Conservation (phyloP, 2,329 filamentous ascomycete genomes). For the Fusarium clavum region DNA sequence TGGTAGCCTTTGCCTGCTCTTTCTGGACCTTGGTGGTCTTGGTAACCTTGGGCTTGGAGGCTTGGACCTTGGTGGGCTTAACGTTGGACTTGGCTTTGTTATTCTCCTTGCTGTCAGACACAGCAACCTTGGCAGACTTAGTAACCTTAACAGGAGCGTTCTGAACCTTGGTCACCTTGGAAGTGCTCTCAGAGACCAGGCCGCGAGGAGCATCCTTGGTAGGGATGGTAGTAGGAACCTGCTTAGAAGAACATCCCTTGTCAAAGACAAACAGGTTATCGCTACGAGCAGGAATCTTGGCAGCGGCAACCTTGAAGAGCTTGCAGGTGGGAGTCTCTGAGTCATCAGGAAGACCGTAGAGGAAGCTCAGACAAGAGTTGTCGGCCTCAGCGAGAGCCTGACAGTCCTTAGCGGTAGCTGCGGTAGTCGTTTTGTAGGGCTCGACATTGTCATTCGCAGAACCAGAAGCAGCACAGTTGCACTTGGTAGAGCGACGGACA, state of each 20-base stretch:
- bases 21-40: background rate
- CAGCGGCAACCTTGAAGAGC: constrained; percentile 16
- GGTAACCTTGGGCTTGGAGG: background rate
- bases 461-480: constrained; percentile 15
- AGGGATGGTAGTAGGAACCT: constrained; percentile 3
- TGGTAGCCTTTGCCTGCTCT: background rate
- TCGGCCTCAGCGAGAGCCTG: constrained; percentile 9
- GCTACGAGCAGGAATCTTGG: background rate
- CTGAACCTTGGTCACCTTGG: background rate
- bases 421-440: constrained; percentile 4
- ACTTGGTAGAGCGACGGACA: constrained; percentile 2
- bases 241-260: constrained; percentile 6
- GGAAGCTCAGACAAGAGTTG: constrained; percentile 6
- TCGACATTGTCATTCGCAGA: background rate
- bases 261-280: constrained; percentile 11
- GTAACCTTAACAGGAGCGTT: background rate
- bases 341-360: constrained; percentile 2
- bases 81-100: background rate
- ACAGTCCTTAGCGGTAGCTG: constrained; percentile 11
- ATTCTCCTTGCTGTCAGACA: background rate
- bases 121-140: background rate
- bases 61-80: too few relatives aligned
- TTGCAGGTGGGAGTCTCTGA: constrained; percentile 8
- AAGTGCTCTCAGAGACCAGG: background rate
- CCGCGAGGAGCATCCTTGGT: constrained; percentile 1